A percentile compares a stretch with the other conserved stretches of the same genome.
These are phyloP conservation scores for Piromyces finnis DNA, from an alignment of 192 early-diverging fungal species.

Conservation along the genomic window DNA sequence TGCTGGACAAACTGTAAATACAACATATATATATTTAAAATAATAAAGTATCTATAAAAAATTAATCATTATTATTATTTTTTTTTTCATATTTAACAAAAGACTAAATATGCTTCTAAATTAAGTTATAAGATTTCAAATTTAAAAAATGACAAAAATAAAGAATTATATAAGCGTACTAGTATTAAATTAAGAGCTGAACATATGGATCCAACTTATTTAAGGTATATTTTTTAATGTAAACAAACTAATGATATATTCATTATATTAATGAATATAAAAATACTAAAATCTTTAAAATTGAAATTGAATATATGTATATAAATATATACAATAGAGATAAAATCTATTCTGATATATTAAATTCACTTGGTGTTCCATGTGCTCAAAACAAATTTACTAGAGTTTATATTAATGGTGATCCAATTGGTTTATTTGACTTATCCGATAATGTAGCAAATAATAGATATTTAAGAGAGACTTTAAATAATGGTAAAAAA, in stretches of 20 bases:
- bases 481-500: neutral
- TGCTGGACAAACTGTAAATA: neutral
- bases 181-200: neutral
- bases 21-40: neutral
- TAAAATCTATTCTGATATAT: neutral
- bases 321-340: no score
- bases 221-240: neutral
- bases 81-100: neutral
- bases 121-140: neutral
- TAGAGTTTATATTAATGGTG: neutral
- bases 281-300: no score
- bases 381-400: neutral
- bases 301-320: no score
- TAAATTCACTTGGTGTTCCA: neutral
- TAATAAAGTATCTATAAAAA: no score
- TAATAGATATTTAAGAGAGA: neutral
- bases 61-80: no score
- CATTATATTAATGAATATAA: neutral
- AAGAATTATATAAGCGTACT: neutral
- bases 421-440: neutral
- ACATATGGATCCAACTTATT: neutral
- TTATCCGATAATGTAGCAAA: neutral
- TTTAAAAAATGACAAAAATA: neutral
- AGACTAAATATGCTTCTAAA: neutral
- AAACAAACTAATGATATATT: neutral